A percentile compares a stretch with the other conserved stretches of the same genome.
phyloP scores from a whole-genome alignment of 441 rosid species.

The Euphorbia celastroides region DNA sequence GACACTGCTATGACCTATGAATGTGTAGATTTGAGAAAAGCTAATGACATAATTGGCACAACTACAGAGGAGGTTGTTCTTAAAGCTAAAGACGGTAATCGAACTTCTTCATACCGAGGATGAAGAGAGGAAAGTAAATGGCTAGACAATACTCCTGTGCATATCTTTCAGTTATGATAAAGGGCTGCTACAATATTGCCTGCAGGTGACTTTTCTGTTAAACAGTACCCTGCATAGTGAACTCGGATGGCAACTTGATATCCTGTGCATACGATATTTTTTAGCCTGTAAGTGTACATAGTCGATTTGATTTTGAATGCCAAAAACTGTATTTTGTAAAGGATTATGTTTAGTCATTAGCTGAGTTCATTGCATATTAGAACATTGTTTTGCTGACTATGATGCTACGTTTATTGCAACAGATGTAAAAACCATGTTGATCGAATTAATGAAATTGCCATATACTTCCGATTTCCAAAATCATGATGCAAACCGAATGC shows the following conservation, averaged over 20 bases:
- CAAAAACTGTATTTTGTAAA: no score
- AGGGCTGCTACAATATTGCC: not conserved
- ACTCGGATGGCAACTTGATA: not conserved
- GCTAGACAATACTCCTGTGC: conserved; percentile 1
- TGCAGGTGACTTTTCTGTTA: not conserved
- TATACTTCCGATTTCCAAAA: not conserved
- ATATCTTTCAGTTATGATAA: not conserved
- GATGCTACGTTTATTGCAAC: not conserved
- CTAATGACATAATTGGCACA: conserved; percentile 66
- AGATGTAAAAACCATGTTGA: not conserved
- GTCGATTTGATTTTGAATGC: no score
- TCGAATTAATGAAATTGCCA: not conserved
- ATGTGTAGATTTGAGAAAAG: conserved; percentile 44
- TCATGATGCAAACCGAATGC: not conserved
- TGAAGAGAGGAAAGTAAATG: not conserved
- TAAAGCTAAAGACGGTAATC: conserved; percentile 34
- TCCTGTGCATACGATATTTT: not conserved
- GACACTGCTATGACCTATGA: conserved; percentile 39
- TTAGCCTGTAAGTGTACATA: no score
- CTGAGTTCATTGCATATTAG: no score
- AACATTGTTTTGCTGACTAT: no score
- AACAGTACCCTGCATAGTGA: not conserved
- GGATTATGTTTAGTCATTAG: no score
- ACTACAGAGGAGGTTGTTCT: conserved; percentile 75
- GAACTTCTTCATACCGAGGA: conserved; percentile 5